These are phyloP conservation scores for Rhododendron ovatum DNA, from an alignment of 148 eudicot genomes.

Conservation along the genomic window DNA sequence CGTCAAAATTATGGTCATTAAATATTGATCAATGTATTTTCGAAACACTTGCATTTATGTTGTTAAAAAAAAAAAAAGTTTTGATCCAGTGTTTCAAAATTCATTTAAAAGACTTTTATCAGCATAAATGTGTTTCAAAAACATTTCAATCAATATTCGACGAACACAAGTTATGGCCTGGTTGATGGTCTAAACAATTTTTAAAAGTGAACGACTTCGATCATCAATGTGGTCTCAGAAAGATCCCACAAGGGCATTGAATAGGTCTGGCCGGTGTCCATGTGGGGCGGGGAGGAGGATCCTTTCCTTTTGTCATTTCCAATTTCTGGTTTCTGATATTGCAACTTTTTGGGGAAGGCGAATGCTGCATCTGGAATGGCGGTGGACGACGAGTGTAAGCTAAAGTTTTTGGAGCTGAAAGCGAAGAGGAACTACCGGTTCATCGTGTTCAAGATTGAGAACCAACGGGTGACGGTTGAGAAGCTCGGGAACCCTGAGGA, in stretches of 20 bases:
- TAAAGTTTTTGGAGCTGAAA: constrained; percentile 63
- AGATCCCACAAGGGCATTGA: no score
- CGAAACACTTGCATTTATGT: not conserved
- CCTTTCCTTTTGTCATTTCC: not conserved
- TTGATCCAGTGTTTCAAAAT: not conserved
- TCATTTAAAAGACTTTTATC: not conserved
- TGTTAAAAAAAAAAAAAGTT: not conserved
- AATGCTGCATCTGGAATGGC: constrained; percentile 84
- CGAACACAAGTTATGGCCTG: not conserved
- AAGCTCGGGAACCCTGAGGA: constrained; percentile 60
- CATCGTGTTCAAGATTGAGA: constrained; percentile 63
- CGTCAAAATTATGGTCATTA: not conserved
- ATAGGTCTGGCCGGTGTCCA: not conserved
- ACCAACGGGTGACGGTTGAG: constrained; percentile 66
- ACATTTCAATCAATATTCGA: not conserved
- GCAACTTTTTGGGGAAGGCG: constrained; percentile 30
- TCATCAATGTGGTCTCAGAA: not conserved
- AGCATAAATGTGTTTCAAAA: not conserved
- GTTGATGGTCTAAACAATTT: not conserved
- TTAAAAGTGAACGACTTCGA: not conserved
- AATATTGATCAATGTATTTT: not conserved
- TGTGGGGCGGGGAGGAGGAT: not conserved
- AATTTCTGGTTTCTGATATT: not conserved
- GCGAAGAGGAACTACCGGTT: constrained; percentile 59
- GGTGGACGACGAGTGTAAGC: constrained; percentile 74